Percentiles rank a stretch among this genome's conserved stretches.
Conservation (phyloP, 345 rosid species). For the Euphorbia lathyris region DNA sequence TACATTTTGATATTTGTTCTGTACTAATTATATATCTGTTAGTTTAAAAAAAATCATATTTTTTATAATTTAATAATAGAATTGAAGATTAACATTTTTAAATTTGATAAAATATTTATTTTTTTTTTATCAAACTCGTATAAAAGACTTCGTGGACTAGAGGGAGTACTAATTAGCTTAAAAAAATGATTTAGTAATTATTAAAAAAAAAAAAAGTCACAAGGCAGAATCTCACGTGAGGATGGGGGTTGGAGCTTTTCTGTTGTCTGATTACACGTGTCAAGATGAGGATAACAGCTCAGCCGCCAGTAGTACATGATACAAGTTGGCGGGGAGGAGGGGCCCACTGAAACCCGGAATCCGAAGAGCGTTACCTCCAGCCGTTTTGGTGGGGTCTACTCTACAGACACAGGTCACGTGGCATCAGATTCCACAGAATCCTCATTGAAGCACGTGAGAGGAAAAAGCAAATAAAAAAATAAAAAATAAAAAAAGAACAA, state of each 20-base stretch:
- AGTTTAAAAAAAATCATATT: too few relatives aligned
- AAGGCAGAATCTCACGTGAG: conserved; percentile 14
- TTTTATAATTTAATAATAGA: too few relatives aligned
- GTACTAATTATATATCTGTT: too few relatives aligned
- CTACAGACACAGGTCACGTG: neutral
- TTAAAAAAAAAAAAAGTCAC: neutral
- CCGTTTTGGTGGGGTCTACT: neutral
- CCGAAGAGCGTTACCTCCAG: neutral
- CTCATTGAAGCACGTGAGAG: conserved; percentile 13
- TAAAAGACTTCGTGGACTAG: too few relatives aligned
- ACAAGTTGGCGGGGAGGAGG: neutral
- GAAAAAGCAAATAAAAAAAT: too few relatives aligned
- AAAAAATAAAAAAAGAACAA: neutral
- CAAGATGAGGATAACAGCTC: neutral
- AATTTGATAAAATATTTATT: too few relatives aligned
- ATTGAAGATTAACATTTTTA: too few relatives aligned
- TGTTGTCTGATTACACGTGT: neutral
- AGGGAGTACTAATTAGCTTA: too few relatives aligned
- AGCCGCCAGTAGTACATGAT: conserved; percentile 8
- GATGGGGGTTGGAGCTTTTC: neutral
- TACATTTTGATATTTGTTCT: too few relatives aligned
- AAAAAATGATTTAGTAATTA: neutral
- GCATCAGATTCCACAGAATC: conserved; percentile 12
- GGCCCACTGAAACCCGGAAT: neutral
- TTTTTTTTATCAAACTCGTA: too few relatives aligned